Evolutionary conservation across 257 asterid genomes (phyloP).

Genomic region (Vinca minor): DNA sequence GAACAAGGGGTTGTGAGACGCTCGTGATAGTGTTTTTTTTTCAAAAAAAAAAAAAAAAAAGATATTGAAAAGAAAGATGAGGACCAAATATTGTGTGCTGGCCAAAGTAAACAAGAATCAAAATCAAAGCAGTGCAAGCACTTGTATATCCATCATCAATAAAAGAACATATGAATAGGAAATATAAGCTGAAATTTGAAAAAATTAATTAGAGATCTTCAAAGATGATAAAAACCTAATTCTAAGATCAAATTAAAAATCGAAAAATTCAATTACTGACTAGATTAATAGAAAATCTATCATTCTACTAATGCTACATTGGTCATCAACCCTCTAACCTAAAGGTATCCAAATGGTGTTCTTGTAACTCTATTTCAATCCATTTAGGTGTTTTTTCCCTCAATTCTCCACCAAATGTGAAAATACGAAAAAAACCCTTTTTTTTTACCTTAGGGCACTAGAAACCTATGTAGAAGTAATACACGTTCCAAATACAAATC

Average conservation of each 20-base stretch:
- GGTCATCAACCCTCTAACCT: not conserved
- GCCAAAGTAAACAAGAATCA: not conserved
- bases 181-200: not conserved
- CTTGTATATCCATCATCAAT: not conserved
- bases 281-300: not conserved
- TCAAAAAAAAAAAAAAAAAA: too few relatives aligned
- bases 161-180: too few relatives aligned
- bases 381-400: not conserved
- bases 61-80: not conserved
- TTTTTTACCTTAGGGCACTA: not conserved
- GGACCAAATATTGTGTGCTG: not conserved
- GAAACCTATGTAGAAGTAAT: conserved; percentile 10
- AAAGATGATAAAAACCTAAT: not conserved
- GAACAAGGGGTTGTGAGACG: too few relatives aligned
- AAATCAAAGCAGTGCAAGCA: not conserved
- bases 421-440: not conserved
- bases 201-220: not conserved
- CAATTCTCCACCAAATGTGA: not conserved
- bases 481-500: conserved; percentile 81
- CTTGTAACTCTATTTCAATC: not conserved
- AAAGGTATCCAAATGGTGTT: not conserved
- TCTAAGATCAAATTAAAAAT: conserved; percentile 4
- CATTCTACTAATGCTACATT: not conserved
- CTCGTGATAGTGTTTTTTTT: too few relatives aligned
- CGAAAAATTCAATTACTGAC: not conserved